Evolutionary conservation across 2,329 filamentous ascomycete species (phyloP).

Genomic region (Ceratocystis diversiconidia): DNA sequence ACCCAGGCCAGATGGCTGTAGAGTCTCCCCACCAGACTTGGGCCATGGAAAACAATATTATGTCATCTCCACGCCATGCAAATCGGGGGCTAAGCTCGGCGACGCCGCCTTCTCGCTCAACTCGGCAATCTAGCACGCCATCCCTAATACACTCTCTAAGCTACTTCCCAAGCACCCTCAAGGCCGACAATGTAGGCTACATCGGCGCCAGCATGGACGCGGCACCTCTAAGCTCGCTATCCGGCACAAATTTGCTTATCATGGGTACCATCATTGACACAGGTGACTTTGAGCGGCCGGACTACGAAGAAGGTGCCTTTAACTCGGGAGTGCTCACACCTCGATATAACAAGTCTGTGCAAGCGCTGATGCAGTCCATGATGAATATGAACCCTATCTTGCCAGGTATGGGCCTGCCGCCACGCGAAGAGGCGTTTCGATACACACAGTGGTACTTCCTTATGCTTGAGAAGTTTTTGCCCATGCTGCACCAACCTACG

Average conservation of each 20-base stretch:
- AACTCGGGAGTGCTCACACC: conserved; percentile 23
- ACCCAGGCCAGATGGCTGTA: neutral
- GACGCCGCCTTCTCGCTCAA: conserved; percentile 14
- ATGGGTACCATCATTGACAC: conserved; percentile 70
- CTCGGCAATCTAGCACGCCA: conserved; percentile 18
- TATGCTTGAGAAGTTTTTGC: conserved; percentile 56
- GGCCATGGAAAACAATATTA: neutral
- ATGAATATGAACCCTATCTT: conserved; percentile 46
- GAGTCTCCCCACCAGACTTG: neutral
- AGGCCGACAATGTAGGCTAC: conserved; percentile 52
- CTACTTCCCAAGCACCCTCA: conserved; percentile 34
- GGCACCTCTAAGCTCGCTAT: conserved; percentile 55
- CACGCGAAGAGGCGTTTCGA: conserved; percentile 47
- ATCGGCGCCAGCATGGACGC: conserved; percentile 37
- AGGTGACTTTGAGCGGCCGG: conserved; percentile 52
- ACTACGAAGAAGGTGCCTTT: conserved; percentile 41
- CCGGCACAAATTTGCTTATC: conserved; percentile 61
- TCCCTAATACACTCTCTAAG: conserved; percentile 22
- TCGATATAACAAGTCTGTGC: conserved; percentile 57
- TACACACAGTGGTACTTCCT: conserved; percentile 66
- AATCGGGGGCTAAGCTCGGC: conserved; percentile 24
- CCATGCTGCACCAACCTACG: conserved; percentile 61
- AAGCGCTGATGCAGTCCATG: conserved; percentile 52
- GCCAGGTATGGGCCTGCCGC: conserved; percentile 45
- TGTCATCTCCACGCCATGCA: neutral